Evolutionary conservation across 345 rosid species (phyloP).

Genomic region (Rhizophora apiculata): DNA sequence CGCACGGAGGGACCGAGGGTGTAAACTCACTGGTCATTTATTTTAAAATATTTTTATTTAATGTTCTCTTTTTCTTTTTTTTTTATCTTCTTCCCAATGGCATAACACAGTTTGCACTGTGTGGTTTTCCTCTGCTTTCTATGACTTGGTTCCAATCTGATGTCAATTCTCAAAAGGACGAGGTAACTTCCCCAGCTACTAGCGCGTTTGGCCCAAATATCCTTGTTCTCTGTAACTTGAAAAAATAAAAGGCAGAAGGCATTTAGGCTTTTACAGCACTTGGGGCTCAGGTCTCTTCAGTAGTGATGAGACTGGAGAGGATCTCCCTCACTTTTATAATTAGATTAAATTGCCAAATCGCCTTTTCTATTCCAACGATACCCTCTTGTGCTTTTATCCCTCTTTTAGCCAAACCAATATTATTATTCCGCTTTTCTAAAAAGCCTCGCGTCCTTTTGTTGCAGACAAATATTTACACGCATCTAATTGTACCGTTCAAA

Average conservation of each 20-base stretch:
- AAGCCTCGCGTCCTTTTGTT: background rate
- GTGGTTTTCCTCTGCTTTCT: too few relatives aligned
- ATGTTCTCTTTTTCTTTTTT: background rate
- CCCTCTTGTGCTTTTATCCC: background rate
- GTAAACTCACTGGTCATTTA: background rate
- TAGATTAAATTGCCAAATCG: conserved; percentile 23
- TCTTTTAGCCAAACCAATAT: background rate
- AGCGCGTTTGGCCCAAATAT: background rate
- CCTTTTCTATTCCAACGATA: conserved; percentile 4
- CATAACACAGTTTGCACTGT: too few relatives aligned
- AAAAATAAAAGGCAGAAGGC: too few relatives aligned
- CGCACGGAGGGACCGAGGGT: too few relatives aligned
- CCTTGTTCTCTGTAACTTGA: background rate
- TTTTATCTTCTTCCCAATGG: too few relatives aligned
- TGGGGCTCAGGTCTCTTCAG: background rate
- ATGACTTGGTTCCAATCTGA: too few relatives aligned
- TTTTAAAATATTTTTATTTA: background rate
- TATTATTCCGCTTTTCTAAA: background rate
- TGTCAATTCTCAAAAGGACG: too few relatives aligned
- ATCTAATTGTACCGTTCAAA: too few relatives aligned
- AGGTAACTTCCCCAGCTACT: background rate
- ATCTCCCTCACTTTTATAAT: conserved; percentile 37
- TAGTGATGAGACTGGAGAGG: background rate
- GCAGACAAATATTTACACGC: background rate
- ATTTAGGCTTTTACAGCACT: background rate